Evolutionary conservation across 2,329 filamentous ascomycete genomes (phyloP), one percentile per base, ranked within the genome.

Genomic region (Orbilia oligospora): DNA sequence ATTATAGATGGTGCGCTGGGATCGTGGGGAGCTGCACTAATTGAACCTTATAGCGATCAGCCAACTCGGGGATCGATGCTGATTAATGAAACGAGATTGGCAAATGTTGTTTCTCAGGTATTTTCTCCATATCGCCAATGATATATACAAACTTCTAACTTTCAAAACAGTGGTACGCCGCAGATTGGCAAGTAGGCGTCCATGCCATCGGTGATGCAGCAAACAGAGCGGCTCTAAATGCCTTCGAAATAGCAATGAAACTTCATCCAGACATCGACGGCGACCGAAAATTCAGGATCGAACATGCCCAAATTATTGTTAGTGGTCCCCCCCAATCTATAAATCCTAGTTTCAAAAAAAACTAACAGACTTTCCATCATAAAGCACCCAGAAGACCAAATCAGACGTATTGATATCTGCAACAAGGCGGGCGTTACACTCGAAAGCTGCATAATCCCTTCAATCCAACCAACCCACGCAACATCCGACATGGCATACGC

Each of bases 161-260:
- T 0, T 46, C n/a, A 24, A n/a, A 4, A 27, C 14, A 87, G 30
- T 93, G 91, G 91, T 87, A 90, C 16, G 84, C 84, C 1, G 86
- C 86, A 41, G 89, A 89, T 12, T 92, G 87, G 81, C 91, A 92
- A 82, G 90, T 92, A 71, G 91, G 91, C 82, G 91, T 92, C 76
- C 91, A 92, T 83, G 91, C 90, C 58, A 92, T 92, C 73, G 91
- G 91, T 8, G 91, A 93, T 83, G 86, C 89, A 3, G 91, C 91
- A 16, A 92, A 91, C 82, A 87, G 90, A 27, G 85, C 89, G 36
- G 89, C 90, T 71, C 84, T 92, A 53, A 88, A 91, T 80, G 90
- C 90, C 8, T 87, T 92, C 65, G 87, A 89, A 81, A 80, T 18
- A 80, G 82, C 58, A 72, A 83, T 61, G 80, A 83, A 24, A 84